Base-by-base conservation (phyloP, 208 protist species). In the Wallacemonas sp. region DNA sequence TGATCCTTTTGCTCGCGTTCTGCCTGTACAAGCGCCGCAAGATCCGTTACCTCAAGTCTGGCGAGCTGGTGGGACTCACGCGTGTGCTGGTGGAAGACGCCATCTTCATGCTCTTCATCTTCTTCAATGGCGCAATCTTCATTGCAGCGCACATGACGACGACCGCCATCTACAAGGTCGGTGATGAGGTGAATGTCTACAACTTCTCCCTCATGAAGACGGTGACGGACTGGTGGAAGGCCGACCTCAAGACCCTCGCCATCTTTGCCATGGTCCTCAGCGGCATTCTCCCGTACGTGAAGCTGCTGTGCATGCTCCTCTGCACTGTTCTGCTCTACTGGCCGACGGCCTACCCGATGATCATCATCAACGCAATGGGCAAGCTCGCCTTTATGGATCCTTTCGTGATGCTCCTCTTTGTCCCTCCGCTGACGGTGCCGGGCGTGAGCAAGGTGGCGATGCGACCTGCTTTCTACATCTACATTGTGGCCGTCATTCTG, bases 371-470 rank as follows among this genome's bases (percentile, higher is more conserved):
- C 65, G 71, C 63, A 3, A 59, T 89, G 18, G 93, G 93, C 38
- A 98, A 97, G 81, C 97, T 89, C 79, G 96, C 89, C 2, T 76
- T 97, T 23, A 67, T 97, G 29, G 94, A 98, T 74, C 57, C 79
- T 4, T 92, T 76, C 61, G 74, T 85, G 5, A 65, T 97, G 48
- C 84, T 97, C 71, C 28, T 78, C 16, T 65, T 82, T 46, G 74
- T 89, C 36, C 70, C 78, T 5, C 86, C 86, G 28, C 83, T 95
- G 55, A 42, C 65, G 38, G 33, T 97, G 26, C 10, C 26, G 1
- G 74, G 89, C 28, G 36, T 76, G 26, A 68, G 65, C 5, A 36
- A 64, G 39, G 69, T 76, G 16, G 5, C 31, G 23, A 32, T 79
- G 31, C 69, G 18, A 31, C 48, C 67, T 33, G 57, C 65, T 10